Base-by-base conservation (phyloP, 2,329 filamentous ascomycete genomes). In the Alternaria longipes region DNA sequence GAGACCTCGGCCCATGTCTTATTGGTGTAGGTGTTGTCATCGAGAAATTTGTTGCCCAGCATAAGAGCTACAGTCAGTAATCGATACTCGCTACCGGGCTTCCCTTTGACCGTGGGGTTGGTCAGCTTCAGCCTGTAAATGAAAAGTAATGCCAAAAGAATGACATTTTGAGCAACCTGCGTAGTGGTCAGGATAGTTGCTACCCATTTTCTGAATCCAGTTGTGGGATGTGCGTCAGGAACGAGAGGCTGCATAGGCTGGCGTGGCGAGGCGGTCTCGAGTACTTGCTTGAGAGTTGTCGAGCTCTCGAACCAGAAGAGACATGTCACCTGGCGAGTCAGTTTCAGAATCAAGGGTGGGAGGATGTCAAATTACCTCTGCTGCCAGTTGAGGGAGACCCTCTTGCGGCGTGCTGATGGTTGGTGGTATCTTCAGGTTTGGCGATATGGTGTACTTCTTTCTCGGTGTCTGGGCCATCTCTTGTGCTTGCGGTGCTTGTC, bases 1-100 rank as follows among this genome's bases (percentile, higher is more conserved):
- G 95, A 98, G 11, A 99, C 95, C 73, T 99, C 95, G 3, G 94
- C 95, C 95, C 95, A 99, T 0, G 95, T 99, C 84, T 98, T 97
- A 83, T 99, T 99, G 38, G 95, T 98, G 80, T 99, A 99, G 0
- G 95, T 98, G 78, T 98, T 99, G 79, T 99, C 95, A 76, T 99
- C 95, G 71, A 99, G 83, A 77, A 98, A 99, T 83, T 99, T 99
- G 80, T 99, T 99, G 63, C 94, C 94, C 61, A 99, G 84, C 95
- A 99, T 99, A 68, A 99, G 82, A 24, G 95, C 95, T 50, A 98
- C 94, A 0, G 95, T 98, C 73, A 98, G 84, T 24, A 99, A 83
- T 18, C 95, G 86, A 75, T 95, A 98, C 78, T 98, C 95, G 78
- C 95, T 99, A 5, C 95, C 95, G 22, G 90, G 90, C 72, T 94